These are phyloP conservation scores for Henckelia pumila DNA, from an alignment of 257 asterid genomes.

Conservation along the genomic window DNA sequence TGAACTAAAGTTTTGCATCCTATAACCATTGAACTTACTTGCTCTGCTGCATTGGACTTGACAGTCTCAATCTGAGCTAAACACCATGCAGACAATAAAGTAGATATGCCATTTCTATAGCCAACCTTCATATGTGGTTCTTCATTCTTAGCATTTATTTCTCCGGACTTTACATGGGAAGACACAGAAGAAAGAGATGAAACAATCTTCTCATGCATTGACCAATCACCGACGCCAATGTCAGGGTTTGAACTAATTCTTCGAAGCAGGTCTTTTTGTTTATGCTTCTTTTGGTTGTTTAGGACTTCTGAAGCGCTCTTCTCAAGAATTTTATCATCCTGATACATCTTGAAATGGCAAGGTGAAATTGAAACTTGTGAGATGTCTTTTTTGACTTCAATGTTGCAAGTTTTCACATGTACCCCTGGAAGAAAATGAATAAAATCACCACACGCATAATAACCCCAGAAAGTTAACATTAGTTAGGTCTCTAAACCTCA, in stretches of 20 bases:
- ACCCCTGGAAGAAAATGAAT: constrained; percentile 63
- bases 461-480: neutral
- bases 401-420: constrained; percentile 47
- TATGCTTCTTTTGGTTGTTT: constrained; percentile 39
- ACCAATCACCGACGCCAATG: constrained; percentile 65
- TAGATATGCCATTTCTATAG: constrained; percentile 43
- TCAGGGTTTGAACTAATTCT: constrained; percentile 44
- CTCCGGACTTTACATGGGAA: constrained; percentile 34
- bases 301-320: constrained; percentile 37
- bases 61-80: constrained; percentile 60
- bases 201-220: constrained; percentile 61
- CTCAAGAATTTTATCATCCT: constrained; percentile 40
- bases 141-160: constrained; percentile 34
- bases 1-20: constrained; percentile 78
- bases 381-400: constrained; percentile 47
- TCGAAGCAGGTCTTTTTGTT: constrained; percentile 31
- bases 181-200: constrained; percentile 51
- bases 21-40: constrained; percentile 53
- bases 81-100: constrained; percentile 68
- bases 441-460: constrained; percentile 20
- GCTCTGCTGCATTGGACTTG: constrained; percentile 46
- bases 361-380: constrained; percentile 67
- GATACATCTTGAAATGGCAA: constrained; percentile 59
- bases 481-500: neutral
- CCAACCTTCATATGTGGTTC: constrained; percentile 41